Evolutionary conservation across 2,329 filamentous ascomycete genomes (phyloP), one percentile per base, ranked within the genome.

Genomic region (Talaromyces sp.): DNA sequence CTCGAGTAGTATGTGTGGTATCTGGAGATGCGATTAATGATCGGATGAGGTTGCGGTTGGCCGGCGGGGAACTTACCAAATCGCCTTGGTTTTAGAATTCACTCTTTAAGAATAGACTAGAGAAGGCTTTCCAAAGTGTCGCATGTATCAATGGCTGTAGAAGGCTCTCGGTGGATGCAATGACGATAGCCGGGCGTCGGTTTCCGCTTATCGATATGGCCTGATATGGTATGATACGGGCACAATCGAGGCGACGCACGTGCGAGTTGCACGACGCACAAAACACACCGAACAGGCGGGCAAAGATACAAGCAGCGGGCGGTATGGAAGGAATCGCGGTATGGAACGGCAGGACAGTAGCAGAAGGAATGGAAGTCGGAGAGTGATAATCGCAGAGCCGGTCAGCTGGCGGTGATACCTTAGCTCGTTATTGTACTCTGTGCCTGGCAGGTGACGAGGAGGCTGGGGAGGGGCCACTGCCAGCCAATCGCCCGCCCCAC

Each of bases 401-500:
- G 13, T 55, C 36, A 42, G 11, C 44, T 28, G 53, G 55, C 39
- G 17, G 42, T 44, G 19, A 33, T 49, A 55, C 19, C n/a, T 53
- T 55, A 47, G 36, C n/a, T 33, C 22, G 28, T 52, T 36, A 17
- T 15, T 52, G 32, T 44, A 44, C 52, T 49, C 28, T 52, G 61
- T 63, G 36, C 62, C 59, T 63, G 62, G 59, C 62, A 61, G 59
- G 52, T 53, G 61, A 61, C 54, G 58, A 57, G 63, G 59, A 63
- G 59, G 63, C 57, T 62, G 62, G 59, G 59, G 28, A 39, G 55
- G 39, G 33, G 33, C 15, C 28, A 8, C 39, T 19, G n/a, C 42
- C 19, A 28, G 44, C 33, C 52, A 57, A 59, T 63, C 56, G 56
- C 44, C 65, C 65, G 69, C 67, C 65, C 64, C 69, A 47, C 49